phyloP scores from a whole-genome alignment of 768 basidiomycete species.

The Leucogyrophana mollusca region DNA sequence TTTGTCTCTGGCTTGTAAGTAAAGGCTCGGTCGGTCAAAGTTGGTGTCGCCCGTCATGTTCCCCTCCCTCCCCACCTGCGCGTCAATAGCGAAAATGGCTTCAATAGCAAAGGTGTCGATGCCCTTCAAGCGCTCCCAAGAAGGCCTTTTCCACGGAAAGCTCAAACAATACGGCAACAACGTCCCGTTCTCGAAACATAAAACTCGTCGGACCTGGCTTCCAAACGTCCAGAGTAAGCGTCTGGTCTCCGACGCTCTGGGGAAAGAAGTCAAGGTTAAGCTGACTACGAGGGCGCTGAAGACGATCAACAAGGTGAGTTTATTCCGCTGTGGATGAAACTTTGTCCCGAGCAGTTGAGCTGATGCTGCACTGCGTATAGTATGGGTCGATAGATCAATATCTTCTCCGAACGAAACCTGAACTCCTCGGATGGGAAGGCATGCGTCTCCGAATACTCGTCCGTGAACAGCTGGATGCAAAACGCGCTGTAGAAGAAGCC shows the following conservation, averaged over 20 bases:
- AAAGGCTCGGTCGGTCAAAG: too few species aligned
- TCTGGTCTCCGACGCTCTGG: slow-evolving; percentile 64
- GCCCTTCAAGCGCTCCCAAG: slow-evolving; percentile 79
- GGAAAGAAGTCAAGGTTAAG: slow-evolving; percentile 58
- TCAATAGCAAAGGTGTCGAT: slow-evolving; percentile 40
- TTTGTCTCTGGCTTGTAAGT: too few species aligned
- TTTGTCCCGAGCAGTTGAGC: too few species aligned
- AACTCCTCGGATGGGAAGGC: slow-evolving; percentile 37
- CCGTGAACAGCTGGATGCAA: slow-evolving; percentile 27
- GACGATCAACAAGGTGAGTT: slow-evolving; percentile 78
- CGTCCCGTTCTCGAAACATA: slow-evolving; percentile 85
- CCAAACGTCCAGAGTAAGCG: slow-evolving; percentile 84
- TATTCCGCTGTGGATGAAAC: background rate
- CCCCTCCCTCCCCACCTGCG: slow-evolving; percentile 13
- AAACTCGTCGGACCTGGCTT: slow-evolving; percentile 85
- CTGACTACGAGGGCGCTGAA: slow-evolving; percentile 74
- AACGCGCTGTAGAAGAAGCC: slow-evolving; percentile 9
- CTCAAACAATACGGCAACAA: slow-evolving; percentile 82
- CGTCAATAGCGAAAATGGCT: slow-evolving; percentile 13
- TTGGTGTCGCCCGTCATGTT: slow-evolving; percentile 16
- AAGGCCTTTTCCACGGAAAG: slow-evolving; percentile 83
- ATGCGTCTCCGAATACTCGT: slow-evolving; percentile 46
- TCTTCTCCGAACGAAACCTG: slow-evolving; percentile 46
- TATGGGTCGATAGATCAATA: slow-evolving; percentile 75
- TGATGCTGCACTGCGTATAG: slow-evolving; percentile 28